Evolutionary conservation across 1,139 yeast species (phyloP).

Genomic region (Yamadazyma songkhlaensis): DNA sequence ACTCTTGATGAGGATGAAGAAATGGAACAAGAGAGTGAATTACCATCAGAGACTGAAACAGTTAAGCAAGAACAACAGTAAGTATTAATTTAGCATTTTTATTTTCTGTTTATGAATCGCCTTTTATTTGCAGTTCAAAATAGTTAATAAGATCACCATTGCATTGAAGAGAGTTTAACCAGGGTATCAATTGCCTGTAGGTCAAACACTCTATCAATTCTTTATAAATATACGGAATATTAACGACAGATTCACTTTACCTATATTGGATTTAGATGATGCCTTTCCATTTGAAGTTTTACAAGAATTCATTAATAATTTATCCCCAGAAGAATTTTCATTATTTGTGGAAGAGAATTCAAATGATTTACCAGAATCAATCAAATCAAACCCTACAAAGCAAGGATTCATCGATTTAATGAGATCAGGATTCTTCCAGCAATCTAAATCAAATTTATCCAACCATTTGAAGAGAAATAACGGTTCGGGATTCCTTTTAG

Average conservation of each 20-base stretch:
- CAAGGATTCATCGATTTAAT: constrained; percentile 44
- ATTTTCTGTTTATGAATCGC: neutral
- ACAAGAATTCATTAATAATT: constrained; percentile 34
- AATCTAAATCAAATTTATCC: constrained; percentile 43
- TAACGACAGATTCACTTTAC: constrained; percentile 9
- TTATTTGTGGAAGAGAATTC: constrained; percentile 32
- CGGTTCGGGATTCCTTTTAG: constrained; percentile 53
- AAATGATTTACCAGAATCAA: constrained; percentile 42
- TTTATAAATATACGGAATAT: constrained; percentile 10
- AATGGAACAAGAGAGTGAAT: constrained; percentile 16
- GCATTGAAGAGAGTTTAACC: no score
- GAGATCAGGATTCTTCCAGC: constrained; percentile 53
- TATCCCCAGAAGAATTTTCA: constrained; percentile 35
- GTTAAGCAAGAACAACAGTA: constrained; percentile 8
- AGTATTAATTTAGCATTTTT: constrained; percentile 8
- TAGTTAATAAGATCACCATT: no score
- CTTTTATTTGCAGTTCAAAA: no score
- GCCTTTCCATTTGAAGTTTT: constrained; percentile 40
- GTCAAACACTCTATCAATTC: neutral
- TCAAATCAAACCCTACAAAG: constrained; percentile 32
- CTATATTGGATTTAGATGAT: constrained; percentile 18
- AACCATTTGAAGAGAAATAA: constrained; percentile 35
- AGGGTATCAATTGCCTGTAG: neutral
- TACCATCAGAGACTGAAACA: constrained; percentile 5
- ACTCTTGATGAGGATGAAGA: constrained; percentile 39